These are phyloP conservation scores for Hamigera avellanea DNA, from an alignment of 495 filamentous ascomycete genomes.

Conservation along the genomic window DNA sequence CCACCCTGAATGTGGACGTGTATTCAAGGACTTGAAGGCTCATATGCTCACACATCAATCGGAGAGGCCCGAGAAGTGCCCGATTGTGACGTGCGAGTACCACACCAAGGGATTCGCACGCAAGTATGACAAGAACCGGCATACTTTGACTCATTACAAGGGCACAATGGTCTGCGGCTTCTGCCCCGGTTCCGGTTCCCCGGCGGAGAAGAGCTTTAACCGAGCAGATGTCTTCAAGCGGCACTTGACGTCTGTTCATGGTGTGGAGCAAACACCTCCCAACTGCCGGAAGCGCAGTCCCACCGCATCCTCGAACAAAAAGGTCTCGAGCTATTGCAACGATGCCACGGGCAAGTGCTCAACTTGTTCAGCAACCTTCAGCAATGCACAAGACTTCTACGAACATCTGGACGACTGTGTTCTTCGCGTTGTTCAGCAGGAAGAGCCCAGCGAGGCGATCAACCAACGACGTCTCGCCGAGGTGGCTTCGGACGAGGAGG, in stretches of 20 bases:
- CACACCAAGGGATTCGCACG: conserved; percentile 91
- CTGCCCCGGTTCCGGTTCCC: conserved; percentile 83
- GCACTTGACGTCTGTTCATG: conserved; percentile 86
- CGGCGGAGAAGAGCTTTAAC: conserved; percentile 97
- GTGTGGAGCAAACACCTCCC: conserved; percentile 89
- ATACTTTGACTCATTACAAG: conserved; percentile 97
- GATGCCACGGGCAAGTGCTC: conserved; percentile 90
- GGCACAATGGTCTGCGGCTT: conserved; percentile 99
- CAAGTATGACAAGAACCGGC: conserved; percentile 98
- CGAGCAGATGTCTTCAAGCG: conserved; percentile 98
- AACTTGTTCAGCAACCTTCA: conserved; percentile 84
- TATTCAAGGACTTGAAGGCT: conserved; percentile 91
- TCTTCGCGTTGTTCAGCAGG: conserved; percentile 90
- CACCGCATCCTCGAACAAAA: conserved; percentile 33
- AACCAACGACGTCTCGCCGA: conserved; percentile 78
- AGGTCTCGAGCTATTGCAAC: conserved; percentile 47
- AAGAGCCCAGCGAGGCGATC: conserved; percentile 91
- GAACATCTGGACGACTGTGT: conserved; percentile 99
- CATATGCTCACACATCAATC: conserved; percentile 95
- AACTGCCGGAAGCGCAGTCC: conserved; percentile 86
- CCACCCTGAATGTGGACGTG: conserved; percentile 70
- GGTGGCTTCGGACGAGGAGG: conserved; percentile 71
- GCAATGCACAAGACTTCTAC: conserved; percentile 94
- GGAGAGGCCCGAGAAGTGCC: conserved; percentile 93
- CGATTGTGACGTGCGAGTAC: conserved; percentile 88